These are phyloP conservation scores for Neurospora intermedia DNA, from an alignment of 495 filamentous ascomycete species.

Conservation along the genomic window DNA sequence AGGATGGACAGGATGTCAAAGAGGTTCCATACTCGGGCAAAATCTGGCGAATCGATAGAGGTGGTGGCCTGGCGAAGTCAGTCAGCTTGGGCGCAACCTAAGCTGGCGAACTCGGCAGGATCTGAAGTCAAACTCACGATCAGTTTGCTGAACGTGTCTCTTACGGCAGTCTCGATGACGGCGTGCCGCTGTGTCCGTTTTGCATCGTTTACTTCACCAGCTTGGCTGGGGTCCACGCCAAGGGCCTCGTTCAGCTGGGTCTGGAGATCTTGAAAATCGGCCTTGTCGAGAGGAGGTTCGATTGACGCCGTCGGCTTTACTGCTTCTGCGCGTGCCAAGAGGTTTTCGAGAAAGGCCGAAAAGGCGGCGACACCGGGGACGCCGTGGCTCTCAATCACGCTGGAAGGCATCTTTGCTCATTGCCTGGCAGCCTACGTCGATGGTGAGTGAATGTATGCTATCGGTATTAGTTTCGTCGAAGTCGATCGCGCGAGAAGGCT, in stretches of 20 bases:
- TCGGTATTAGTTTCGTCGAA: neutral
- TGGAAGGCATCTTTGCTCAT: constrained; percentile 29
- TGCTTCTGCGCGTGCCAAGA: constrained; percentile 52
- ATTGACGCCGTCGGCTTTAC: constrained; percentile 57
- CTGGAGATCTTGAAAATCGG: constrained; percentile 42
- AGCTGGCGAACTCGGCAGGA: neutral
- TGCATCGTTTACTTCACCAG: constrained; percentile 15
- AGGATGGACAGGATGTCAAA: constrained; percentile 81
- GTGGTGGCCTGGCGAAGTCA: constrained; percentile 44
- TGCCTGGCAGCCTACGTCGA: neutral
- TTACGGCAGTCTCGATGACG: constrained; percentile 66
- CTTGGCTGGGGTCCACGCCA: constrained; percentile 7
- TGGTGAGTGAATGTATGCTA: neutral
- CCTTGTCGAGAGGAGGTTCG: constrained; percentile 66
- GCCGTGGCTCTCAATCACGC: constrained; percentile 31
- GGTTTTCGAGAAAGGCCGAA: constrained; percentile 42
- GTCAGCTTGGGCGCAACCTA: constrained; percentile 4
- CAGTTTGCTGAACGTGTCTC: constrained; percentile 63
- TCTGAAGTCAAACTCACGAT: constrained; percentile 43
- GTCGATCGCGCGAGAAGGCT: neutral
- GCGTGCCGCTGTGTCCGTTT: constrained; percentile 44
- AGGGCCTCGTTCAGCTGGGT: constrained; percentile 30
- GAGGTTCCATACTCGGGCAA: constrained; percentile 82
- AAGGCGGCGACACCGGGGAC: constrained; percentile 47
- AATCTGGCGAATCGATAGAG: constrained; percentile 60